Base-by-base conservation (phyloP, 2,329 filamentous ascomycete genomes). In the Aspergillus sojae region DNA sequence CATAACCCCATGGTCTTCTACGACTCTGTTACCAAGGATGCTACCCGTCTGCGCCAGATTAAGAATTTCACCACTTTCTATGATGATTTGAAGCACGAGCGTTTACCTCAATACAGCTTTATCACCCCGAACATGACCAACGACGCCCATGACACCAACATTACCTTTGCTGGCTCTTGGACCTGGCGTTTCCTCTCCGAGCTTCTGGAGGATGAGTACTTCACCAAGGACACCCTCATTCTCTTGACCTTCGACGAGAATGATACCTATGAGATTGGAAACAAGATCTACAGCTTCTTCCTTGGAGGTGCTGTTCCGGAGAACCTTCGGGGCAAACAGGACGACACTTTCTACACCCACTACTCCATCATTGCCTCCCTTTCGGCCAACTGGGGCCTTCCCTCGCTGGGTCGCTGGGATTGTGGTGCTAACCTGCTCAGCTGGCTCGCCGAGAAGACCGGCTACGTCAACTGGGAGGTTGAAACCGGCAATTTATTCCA, bases 201-300 rank as follows among this genome's bases (percentile, higher is more conserved):
- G 0, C 87, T 95, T 12, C 82, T 95, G 7, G 76, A 84, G 34
- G 84, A 95, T 79, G 78, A 82, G 55, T 85, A 89, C 68, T 94
- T 95, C 78, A 91, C 90, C 86, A 80, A 91, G 46, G 87, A 91
- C 72, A 94, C 91, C 0, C 84, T 94, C 1, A 85, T 95, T n/a
- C 81, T 94, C 6, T 77, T 95, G 65, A 94, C 88, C n/a, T 95
- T 92, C 72, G 92, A 96, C 68, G 92, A 95, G 80, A 92, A 89
- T 77, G 85, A 90, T 70, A 88, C 86, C 11, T 93, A 93, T 77
- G 79, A 82, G 16, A 80, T 82, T 32, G 85, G 85, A 68, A 95
- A 94, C 84, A 83, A 83, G 41, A 84, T 95, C 63, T 85, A 91
- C 64, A 87, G 82, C 65, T 84, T 95, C 67, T 84, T 95, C 0